Evolutionary conservation across 148 eudicot species (phyloP).

Genomic region (Chenopodium quinoa): DNA sequence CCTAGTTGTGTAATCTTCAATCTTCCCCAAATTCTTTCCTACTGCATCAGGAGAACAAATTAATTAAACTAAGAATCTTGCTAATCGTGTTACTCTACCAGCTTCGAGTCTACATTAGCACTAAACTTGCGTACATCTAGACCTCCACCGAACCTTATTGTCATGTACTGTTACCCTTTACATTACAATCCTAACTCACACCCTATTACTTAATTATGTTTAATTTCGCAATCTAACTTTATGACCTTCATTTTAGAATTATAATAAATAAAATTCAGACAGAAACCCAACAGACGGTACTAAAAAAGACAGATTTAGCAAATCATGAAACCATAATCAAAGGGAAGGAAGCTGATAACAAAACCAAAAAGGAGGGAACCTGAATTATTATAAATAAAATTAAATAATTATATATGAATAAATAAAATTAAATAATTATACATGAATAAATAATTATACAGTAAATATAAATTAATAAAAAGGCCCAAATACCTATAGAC

Average conservation of each 20-base stretch:
- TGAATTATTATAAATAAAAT: slow-evolving; percentile 11
- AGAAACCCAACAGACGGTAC: slow-evolving; percentile 5
- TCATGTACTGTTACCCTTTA: not conserved
- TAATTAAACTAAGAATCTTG: not conserved
- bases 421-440: not conserved
- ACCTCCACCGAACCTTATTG: not conserved
- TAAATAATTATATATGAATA: not conserved
- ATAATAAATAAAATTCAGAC: not conserved
- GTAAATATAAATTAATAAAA: not conserved
- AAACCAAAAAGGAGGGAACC: slow-evolving; percentile 40
- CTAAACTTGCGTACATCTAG: not conserved
- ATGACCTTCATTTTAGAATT: not conserved
- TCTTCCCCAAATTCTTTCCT: not conserved
- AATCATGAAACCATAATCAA: not conserved
- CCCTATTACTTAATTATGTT: not conserved
- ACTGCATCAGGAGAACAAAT: not conserved
- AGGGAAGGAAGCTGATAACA: slow-evolving; percentile 31
- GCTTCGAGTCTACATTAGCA: not conserved
- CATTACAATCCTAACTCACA: not conserved
- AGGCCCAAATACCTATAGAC: slow-evolving; percentile 4
- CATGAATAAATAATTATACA: not conserved
- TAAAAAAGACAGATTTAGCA: not conserved
- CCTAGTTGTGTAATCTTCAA: slow-evolving; percentile 11
- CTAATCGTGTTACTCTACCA: not conserved
- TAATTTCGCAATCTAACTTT: not conserved